Percentiles rank a stretch among this genome's conserved stretches.
These are phyloP conservation scores for Fagopyrum homotropicum DNA, from an alignment of 148 eudicot species.

Conservation along the genomic window DNA sequence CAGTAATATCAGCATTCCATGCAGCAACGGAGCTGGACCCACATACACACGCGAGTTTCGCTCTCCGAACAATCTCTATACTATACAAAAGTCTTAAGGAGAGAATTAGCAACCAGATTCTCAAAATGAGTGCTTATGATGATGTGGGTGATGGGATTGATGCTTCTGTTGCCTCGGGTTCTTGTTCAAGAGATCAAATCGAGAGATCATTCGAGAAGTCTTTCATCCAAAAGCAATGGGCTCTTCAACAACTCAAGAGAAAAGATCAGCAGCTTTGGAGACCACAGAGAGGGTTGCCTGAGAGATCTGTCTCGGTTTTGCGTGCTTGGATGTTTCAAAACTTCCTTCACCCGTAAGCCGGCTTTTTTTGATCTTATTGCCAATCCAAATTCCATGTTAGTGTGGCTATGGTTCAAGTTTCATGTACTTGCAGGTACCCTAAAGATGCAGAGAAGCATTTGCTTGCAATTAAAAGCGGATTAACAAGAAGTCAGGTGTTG, in stretches of 20 bases:
- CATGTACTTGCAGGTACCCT: conserved; percentile 63
- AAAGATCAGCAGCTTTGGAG: conserved; percentile 86
- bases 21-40: conserved; percentile 87
- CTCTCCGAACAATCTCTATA: conserved; percentile 51
- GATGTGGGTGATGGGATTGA: conserved; percentile 1
- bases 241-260: conserved; percentile 66
- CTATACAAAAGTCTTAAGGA: conserved; percentile 68
- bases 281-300: conserved; percentile 96
- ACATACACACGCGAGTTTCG: conserved; percentile 49
- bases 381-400: not conserved
- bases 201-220: conserved; percentile 47
- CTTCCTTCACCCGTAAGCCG: conserved; percentile 88
- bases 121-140: conserved; percentile 32
- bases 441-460: conserved; percentile 93
- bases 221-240: conserved; percentile 86
- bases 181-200: conserved; percentile 15
- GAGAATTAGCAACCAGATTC: conserved; percentile 68
- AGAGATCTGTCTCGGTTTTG: conserved; percentile 84
- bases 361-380: not conserved
- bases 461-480: conserved; percentile 81
- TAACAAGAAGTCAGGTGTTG: conserved; percentile 82
- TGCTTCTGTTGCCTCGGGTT: not conserved
- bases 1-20: conserved; percentile 74
- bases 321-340: conserved; percentile 98
- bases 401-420: not conserved